These are phyloP conservation scores for Nicotiana tabacum DNA, from an alignment of 257 asterid species.

Conservation along the genomic window DNA sequence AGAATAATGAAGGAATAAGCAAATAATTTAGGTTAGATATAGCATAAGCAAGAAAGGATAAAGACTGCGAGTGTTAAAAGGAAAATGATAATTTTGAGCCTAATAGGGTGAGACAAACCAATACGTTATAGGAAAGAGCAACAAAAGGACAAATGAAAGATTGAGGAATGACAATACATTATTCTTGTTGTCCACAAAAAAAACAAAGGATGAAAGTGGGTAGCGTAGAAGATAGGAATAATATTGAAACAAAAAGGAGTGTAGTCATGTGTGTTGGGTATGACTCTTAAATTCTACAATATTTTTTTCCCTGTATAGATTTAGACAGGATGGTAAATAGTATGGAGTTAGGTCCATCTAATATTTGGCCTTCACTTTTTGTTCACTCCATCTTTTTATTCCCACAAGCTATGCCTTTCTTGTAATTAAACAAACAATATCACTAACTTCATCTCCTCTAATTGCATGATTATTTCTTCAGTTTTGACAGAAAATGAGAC, in stretches of 20 bases:
- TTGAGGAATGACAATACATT: not conserved
- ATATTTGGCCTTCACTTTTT: constrained; percentile 7
- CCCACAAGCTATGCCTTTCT: constrained; percentile 8
- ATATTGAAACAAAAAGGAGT: not conserved
- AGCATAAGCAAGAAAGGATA: constrained; percentile 6
- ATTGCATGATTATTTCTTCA: constrained; percentile 5
- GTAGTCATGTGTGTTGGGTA: constrained; percentile 17
- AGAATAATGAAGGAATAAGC: not conserved
- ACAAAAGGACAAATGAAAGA: not conserved
- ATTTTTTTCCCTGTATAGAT: not conserved
- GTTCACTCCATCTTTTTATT: constrained; percentile 14
- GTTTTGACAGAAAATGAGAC: not conserved
- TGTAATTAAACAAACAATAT: constrained; percentile 3
- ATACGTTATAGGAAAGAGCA: constrained; percentile 15
- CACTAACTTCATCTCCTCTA: constrained; percentile 10
- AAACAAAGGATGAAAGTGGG: not conserved
- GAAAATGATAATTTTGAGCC: not conserved
- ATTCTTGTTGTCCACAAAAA: constrained; percentile 7
- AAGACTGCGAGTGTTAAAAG: not conserved
- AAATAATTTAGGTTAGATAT: not conserved
- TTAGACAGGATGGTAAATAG: constrained; percentile 4
- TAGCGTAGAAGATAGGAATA: constrained; percentile 9
- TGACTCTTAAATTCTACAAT: constrained; percentile 18
- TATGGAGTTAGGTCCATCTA: constrained; percentile 34
- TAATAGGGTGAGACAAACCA: constrained; percentile 12